Evolutionary conservation across 352 stramenopile species (phyloP).

Genomic region (Globisporangium acanthophoron): DNA sequence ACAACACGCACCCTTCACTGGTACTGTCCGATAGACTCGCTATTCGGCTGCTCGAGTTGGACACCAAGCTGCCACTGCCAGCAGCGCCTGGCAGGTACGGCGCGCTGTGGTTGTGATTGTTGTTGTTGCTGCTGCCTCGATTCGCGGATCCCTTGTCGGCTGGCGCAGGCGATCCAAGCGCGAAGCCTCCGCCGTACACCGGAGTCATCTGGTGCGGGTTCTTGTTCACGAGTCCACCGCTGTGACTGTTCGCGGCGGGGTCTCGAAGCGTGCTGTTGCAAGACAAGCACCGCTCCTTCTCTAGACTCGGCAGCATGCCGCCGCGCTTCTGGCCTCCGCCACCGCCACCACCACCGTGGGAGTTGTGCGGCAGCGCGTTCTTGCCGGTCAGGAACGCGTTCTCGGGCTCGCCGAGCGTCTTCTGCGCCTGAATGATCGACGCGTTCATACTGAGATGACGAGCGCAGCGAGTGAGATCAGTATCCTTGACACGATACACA

Average conservation of each 20-base stretch:
- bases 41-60: slow-evolving; percentile 17
- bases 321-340: slow-evolving; percentile 30
- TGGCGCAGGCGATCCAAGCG: slow-evolving; percentile 31
- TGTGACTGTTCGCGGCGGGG: slow-evolving; percentile 9
- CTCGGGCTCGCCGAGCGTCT: slow-evolving; percentile 53
- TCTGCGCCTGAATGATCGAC: slow-evolving; percentile 68
- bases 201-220: slow-evolving; percentile 61
- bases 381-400: slow-evolving; percentile 75
- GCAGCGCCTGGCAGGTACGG: slow-evolving; percentile 24
- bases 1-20: slow-evolving; percentile 53
- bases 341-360: neutral
- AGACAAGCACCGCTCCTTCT: slow-evolving; percentile 72
- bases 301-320: slow-evolving; percentile 63
- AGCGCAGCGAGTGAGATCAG: neutral
- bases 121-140: slow-evolving; percentile 29
- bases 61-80: slow-evolving; percentile 12
- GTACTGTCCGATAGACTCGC: slow-evolving; percentile 37
- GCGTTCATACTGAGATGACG: slow-evolving; percentile 54
- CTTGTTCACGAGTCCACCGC: slow-evolving; percentile 41
- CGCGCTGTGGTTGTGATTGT: slow-evolving; percentile 31
- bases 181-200: slow-evolving; percentile 69
- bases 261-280: slow-evolving; percentile 70
- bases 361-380: slow-evolving; percentile 20
- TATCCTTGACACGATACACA: neutral
- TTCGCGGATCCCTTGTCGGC: slow-evolving; percentile 28